Percentiles rank a stretch among this genome's conserved stretches.
phyloP scores from a whole-genome alignment of 345 rosid genomes.

The Trapa bicornis region DNA sequence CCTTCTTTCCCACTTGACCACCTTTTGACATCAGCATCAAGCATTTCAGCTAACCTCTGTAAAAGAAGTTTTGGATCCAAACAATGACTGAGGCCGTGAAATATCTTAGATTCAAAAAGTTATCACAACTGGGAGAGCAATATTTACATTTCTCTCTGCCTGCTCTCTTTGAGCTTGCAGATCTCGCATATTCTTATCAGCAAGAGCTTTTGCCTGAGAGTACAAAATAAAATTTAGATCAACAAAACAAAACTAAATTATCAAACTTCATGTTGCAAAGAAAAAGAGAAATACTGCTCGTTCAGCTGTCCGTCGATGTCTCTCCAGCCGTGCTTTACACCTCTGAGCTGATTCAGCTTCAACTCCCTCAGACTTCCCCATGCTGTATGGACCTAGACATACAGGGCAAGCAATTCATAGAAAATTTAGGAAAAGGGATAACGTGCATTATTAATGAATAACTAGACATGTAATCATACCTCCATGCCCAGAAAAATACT shows the following conservation, averaged over 20 bases:
- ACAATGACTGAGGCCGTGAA: slow-evolving; percentile 7
- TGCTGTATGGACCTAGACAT: slow-evolving; percentile 17
- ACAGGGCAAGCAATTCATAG: slow-evolving; percentile 2
- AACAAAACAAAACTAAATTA: neutral
- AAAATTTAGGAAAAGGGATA: neutral
- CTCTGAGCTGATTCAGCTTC: slow-evolving; percentile 93
- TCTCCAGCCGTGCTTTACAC: slow-evolving; percentile 89
- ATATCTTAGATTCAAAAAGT: slow-evolving; percentile 6
- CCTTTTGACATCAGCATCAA: slow-evolving; percentile 86
- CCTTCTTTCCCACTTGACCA: slow-evolving; percentile 96
- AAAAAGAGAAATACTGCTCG: slow-evolving; percentile 47
- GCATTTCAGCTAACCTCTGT: slow-evolving; percentile 83
- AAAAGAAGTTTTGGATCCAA: slow-evolving; percentile 11
- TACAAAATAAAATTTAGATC: neutral
- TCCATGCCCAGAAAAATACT: slow-evolving; percentile 27
- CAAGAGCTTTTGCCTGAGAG: slow-evolving; percentile 89
- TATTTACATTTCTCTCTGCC: slow-evolving; percentile 68
- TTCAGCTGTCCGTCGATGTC: slow-evolving; percentile 87
- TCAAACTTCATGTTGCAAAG: neutral
- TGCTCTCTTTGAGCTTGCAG: slow-evolving; percentile 81
- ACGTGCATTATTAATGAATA: neutral
- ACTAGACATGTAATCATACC: slow-evolving; percentile 22
- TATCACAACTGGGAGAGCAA: slow-evolving; percentile 1
- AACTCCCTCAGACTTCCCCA: slow-evolving; percentile 32
- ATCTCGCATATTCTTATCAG: slow-evolving; percentile 91